phyloP scores from a whole-genome alignment of 805 yeast genomes.

The Metschnikowia rubicola region DNA sequence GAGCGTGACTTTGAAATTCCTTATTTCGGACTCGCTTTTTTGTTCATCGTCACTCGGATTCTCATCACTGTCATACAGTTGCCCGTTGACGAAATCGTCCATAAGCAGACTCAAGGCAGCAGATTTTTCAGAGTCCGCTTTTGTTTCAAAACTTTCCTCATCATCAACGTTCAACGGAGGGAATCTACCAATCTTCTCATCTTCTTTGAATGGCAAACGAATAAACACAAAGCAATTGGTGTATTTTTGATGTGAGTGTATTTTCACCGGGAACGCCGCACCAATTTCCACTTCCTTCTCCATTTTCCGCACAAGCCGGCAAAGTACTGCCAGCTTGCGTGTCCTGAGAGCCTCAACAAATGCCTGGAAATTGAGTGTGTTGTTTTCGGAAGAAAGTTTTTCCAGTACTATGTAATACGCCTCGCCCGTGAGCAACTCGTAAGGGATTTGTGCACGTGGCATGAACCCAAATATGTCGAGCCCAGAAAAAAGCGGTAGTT shows the following conservation, averaged over 20 bases:
- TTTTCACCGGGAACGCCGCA: conserved; percentile 48
- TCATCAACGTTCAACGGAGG: conserved; percentile 19
- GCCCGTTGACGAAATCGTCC: conserved; percentile 30
- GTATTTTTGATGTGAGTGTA: conserved; percentile 8
- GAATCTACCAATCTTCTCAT: conserved; percentile 60
- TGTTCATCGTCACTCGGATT: conserved; percentile 3
- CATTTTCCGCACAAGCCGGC: conserved; percentile 55
- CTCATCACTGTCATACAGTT: conserved; percentile 22
- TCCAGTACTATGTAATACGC: conserved; percentile 51
- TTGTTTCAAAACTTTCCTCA: background rate
- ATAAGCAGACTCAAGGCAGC: conserved; percentile 20
- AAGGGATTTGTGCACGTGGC: conserved; percentile 44
- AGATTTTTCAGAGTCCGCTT: conserved; percentile 1
- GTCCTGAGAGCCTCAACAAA: conserved; percentile 53
- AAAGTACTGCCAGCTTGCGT: conserved; percentile 50
- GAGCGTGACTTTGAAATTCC: conserved; percentile 19
- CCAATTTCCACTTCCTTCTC: conserved; percentile 49
- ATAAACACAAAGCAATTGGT: conserved; percentile 46
- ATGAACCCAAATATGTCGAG: conserved; percentile 66
- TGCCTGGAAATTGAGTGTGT: conserved; percentile 29
- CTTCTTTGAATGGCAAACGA: conserved; percentile 71
- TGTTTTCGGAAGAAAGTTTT: conserved; percentile 27
- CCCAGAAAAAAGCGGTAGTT: conserved; percentile 46
- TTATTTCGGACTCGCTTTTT: background rate
- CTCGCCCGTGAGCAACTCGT: conserved; percentile 59